phyloP scores from a whole-genome alignment of 2,329 filamentous ascomycete species.

The Penicillium sclerotiorum region DNA sequence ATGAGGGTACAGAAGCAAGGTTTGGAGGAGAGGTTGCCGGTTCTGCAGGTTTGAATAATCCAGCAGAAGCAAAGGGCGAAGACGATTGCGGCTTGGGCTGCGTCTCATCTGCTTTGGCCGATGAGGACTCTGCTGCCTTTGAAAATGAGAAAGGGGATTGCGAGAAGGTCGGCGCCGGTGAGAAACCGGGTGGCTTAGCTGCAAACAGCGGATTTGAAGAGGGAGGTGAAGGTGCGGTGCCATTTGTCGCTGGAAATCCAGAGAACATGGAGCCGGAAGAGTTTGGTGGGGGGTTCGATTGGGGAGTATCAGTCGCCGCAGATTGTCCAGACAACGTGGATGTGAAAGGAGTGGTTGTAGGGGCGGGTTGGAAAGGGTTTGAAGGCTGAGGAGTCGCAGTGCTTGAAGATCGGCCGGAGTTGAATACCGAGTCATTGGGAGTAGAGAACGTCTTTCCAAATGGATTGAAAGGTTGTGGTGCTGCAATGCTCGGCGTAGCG shows the following conservation, averaged over 20 bases:
- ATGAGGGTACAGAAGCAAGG: constrained; percentile 3
- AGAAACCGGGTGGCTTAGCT: neutral
- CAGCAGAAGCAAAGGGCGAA: constrained; percentile 3
- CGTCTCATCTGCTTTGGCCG: no score
- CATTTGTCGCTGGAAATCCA: neutral
- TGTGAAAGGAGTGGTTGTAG: constrained; percentile 19
- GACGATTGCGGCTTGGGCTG: neutral
- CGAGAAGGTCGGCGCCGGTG: neutral
- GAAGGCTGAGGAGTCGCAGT: constrained; percentile 1
- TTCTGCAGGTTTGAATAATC: neutral
- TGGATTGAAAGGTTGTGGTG: constrained; percentile 3
- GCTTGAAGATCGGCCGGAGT: no score
- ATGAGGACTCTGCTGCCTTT: neutral
- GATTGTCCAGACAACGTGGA: no score
- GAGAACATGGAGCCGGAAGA: constrained; percentile 14
- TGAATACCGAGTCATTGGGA: no score
- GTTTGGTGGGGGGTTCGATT: no score
- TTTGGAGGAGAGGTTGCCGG: neutral
- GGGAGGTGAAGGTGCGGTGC: neutral
- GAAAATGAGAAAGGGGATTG: constrained; percentile 4
- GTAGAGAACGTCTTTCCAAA: no score
- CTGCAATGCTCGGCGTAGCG: neutral
- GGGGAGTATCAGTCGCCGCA: neutral
- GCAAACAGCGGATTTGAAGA: no score
- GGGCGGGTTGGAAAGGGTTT: constrained; percentile 4